Conservation (phyloP, 2,329 filamentous ascomycete species). For the Knufia fluminis region DNA sequence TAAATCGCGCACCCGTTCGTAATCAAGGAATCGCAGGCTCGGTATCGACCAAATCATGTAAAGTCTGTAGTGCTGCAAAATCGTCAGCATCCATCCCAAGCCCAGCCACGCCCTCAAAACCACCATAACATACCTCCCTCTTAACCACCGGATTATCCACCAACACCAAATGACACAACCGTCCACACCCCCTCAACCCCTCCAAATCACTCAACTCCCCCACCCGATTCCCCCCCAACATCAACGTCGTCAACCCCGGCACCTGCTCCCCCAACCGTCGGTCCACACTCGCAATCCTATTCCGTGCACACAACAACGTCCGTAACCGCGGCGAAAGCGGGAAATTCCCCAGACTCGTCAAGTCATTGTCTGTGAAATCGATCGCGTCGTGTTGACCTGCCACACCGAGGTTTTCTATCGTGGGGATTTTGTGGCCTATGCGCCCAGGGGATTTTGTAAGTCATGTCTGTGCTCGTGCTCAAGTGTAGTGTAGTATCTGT, state of each 20-base stretch:
- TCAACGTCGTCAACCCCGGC: slow-evolving; percentile 71
- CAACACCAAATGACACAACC: slow-evolving; percentile 70
- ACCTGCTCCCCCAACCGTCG: slow-evolving; percentile 62
- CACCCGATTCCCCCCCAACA: slow-evolving; percentile 75
- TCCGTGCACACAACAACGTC: slow-evolving; percentile 80
- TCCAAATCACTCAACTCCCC: slow-evolving; percentile 80
- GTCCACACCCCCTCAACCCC: slow-evolving; percentile 57
- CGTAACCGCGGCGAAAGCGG: slow-evolving; percentile 80
- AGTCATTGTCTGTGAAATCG: slow-evolving; percentile 98
- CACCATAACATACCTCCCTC: slow-evolving; percentile 65
- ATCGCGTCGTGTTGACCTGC: slow-evolving; percentile 88
- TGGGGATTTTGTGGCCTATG: slow-evolving; percentile 94
- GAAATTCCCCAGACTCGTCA: slow-evolving; percentile 81
- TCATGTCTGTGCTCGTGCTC: slow-evolving; percentile 42
- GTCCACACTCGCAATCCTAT: slow-evolving; percentile 77
- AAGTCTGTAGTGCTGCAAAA: slow-evolving; percentile 69
- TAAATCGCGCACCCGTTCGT: slow-evolving; percentile 76
- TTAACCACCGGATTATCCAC: slow-evolving; percentile 81
- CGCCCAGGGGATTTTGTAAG: slow-evolving; percentile 61
- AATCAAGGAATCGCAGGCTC: slow-evolving; percentile 81
- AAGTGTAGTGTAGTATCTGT: slow-evolving; percentile 97
- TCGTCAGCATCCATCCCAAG: background rate
- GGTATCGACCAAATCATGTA: slow-evolving; percentile 87
- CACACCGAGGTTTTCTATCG: slow-evolving; percentile 94
- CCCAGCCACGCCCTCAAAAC: background rate